Evolutionary conservation across 495 filamentous ascomycete genomes (phyloP).

Genomic region (Ascobolus immersus): DNA sequence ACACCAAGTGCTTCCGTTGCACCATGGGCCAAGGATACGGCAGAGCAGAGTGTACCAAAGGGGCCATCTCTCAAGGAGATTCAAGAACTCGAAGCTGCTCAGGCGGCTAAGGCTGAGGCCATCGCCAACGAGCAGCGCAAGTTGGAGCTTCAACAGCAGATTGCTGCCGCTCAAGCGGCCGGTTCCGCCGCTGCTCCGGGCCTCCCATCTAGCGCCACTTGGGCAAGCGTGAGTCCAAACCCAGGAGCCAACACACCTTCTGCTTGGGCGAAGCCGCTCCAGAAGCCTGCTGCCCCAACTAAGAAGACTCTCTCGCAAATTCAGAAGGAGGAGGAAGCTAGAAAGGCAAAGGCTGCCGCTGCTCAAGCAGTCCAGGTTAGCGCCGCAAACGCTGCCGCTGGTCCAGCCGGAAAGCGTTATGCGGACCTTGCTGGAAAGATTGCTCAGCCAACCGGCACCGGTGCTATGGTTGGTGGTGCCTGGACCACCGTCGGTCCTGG

Average conservation of each 20-base stretch:
- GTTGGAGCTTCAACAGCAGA: slow-evolving; percentile 54
- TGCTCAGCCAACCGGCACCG: slow-evolving; percentile 17
- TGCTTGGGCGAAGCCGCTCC: slow-evolving; percentile 36
- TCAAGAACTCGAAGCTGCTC: slow-evolving; percentile 79
- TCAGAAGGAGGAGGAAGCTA: slow-evolving; percentile 81
- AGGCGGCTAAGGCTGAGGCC: slow-evolving; percentile 74
- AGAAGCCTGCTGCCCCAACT: slow-evolving; percentile 21
- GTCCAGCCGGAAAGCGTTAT: slow-evolving; percentile 57
- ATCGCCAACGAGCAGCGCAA: slow-evolving; percentile 54
- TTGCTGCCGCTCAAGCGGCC: slow-evolving; percentile 36
- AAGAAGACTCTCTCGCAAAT: slow-evolving; percentile 93
- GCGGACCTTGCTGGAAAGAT: slow-evolving; percentile 79
- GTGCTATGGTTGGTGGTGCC: slow-evolving; percentile 26
- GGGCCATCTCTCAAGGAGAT: slow-evolving; percentile 91
- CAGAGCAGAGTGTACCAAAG: slow-evolving; percentile 40
- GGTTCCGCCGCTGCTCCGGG: slow-evolving; percentile 37
- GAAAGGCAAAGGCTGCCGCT: slow-evolving; percentile 39
- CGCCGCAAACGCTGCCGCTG: slow-evolving; percentile 24
- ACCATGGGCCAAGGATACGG: slow-evolving; percentile 56
- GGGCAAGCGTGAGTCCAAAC: slow-evolving; percentile 52
- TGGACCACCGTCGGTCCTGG: slow-evolving; percentile 95
- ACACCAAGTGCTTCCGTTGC: slow-evolving; percentile 44
- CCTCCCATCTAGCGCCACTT: slow-evolving; percentile 68
- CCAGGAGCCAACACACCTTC: slow-evolving; percentile 26
- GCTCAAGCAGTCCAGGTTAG: slow-evolving; percentile 31